Evolutionary conservation across 441 rosid genomes (phyloP).

Genomic region (Arabidopsis lyrata): DNA sequence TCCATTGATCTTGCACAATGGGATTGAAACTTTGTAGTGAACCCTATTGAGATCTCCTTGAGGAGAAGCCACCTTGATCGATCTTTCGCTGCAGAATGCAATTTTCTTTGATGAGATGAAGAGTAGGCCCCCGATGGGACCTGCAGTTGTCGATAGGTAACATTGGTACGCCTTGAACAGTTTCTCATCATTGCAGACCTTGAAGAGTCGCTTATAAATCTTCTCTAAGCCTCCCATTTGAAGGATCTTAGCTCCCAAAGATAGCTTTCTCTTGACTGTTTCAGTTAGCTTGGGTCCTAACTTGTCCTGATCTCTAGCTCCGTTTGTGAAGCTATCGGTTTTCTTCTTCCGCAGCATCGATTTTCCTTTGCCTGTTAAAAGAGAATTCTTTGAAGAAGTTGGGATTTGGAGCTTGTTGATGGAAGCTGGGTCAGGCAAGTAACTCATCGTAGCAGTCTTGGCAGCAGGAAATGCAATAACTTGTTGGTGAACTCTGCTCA

Average conservation of each 20-base stretch:
- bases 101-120: conserved; percentile 64
- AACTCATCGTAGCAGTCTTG: conserved; percentile 23
- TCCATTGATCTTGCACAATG: conserved; percentile 57
- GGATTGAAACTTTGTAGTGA: conserved; percentile 68
- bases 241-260: conserved; percentile 69
- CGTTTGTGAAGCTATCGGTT: conserved; percentile 56
- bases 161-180: conserved; percentile 66
- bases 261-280: conserved; percentile 67
- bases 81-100: conserved; percentile 78
- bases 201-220: conserved; percentile 58
- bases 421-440: conserved; percentile 43
- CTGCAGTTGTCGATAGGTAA: conserved; percentile 70
- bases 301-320: conserved; percentile 57
- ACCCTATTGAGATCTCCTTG: conserved; percentile 50
- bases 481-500: conserved; percentile 37
- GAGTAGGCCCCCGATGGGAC: conserved; percentile 77
- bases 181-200: conserved; percentile 55
- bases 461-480: conserved; percentile 19
- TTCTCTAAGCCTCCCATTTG: conserved; percentile 72
- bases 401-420: conserved; percentile 43
- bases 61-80: conserved; percentile 61
- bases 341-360: conserved; percentile 50
- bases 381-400: conserved; percentile 27
- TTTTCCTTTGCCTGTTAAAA: conserved; percentile 6
- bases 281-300: conserved; percentile 64